Conservation (phyloP, 257 asterid species). For the Linaria vulgaris region DNA sequence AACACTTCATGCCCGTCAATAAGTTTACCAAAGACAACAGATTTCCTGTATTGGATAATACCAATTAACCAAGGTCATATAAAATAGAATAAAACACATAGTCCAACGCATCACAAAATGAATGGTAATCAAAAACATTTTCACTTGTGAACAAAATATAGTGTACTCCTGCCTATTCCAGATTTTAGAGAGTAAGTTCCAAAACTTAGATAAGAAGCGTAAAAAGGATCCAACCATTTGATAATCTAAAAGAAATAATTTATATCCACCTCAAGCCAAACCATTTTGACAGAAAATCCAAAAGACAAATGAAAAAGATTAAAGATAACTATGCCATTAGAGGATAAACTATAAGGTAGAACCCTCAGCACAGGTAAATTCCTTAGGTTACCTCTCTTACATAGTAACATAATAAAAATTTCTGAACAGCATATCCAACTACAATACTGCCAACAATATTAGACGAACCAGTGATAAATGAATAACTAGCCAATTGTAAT, state of each 20-base stretch:
- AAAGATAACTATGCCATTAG: background rate
- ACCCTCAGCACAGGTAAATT: background rate
- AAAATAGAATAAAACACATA: background rate
- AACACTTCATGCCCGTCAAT: constrained; percentile 75
- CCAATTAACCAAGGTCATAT: constrained; percentile 18
- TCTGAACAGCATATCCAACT: background rate
- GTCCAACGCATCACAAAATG: background rate
- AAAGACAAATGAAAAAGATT: background rate
- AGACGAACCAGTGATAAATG: constrained; percentile 2
- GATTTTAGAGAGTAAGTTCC: background rate
- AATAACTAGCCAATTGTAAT: background rate
- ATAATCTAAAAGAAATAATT: constrained; percentile 4
- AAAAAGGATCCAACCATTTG: background rate
- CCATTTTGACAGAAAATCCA: background rate
- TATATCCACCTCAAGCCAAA: background rate
- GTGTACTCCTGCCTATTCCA: background rate
- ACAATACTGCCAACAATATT: background rate
- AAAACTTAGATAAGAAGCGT: background rate
- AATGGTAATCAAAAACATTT: background rate
- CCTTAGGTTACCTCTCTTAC: background rate
- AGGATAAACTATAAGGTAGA: background rate
- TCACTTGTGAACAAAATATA: background rate
- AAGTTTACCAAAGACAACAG: constrained; percentile 86
- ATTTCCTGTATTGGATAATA: constrained; percentile 60
- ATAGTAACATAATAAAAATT: background rate